These are phyloP conservation scores for Gyromitra esculenta DNA, from an alignment of 2,329 filamentous ascomycete genomes.

Conservation along the genomic window DNA sequence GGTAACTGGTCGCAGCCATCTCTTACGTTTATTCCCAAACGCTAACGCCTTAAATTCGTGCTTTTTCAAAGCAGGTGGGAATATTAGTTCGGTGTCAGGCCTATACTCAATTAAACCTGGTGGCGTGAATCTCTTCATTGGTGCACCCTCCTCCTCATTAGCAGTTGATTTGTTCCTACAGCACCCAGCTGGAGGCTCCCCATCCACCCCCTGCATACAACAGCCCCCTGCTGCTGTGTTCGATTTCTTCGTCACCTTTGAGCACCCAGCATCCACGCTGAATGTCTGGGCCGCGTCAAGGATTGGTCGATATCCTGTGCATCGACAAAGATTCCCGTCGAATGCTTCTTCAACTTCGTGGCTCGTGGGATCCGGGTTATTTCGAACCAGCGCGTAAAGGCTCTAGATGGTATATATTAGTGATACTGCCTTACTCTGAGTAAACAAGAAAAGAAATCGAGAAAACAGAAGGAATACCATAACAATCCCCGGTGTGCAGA, in stretches of 20 bases:
- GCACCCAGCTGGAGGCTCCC: constrained; percentile 68
- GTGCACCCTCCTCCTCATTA: constrained; percentile 61
- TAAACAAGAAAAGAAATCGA: neutral
- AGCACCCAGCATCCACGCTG: constrained; percentile 66
- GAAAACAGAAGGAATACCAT: constrained; percentile 68
- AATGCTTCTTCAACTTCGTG: constrained; percentile 94
- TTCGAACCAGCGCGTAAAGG: constrained; percentile 88
- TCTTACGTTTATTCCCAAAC: constrained; percentile 94
- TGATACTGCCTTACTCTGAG: constrained; percentile 8
- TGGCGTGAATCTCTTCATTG: constrained; percentile 75
- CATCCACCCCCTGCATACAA: constrained; percentile 72
- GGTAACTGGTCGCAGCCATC: constrained; percentile 90
- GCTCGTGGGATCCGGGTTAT: constrained; percentile 79
- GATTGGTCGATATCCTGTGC: constrained; percentile 94
- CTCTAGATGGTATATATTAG: constrained; percentile 66
- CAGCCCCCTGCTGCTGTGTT: constrained; percentile 67
- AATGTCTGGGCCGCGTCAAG: constrained; percentile 94
- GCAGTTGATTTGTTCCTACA: constrained; percentile 74
- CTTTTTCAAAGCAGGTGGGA: constrained; percentile 84
- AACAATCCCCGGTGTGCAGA: constrained; percentile 97
- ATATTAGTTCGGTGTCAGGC: constrained; percentile 92
- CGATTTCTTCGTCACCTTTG: constrained; percentile 64
- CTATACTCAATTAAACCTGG: constrained; percentile 95
- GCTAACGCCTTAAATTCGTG: constrained; percentile 82
- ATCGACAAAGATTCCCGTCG: constrained; percentile 94